Evolutionary conservation across 306 rosid genomes (phyloP).

Genomic region (Sphenostylis stenocarpa): DNA sequence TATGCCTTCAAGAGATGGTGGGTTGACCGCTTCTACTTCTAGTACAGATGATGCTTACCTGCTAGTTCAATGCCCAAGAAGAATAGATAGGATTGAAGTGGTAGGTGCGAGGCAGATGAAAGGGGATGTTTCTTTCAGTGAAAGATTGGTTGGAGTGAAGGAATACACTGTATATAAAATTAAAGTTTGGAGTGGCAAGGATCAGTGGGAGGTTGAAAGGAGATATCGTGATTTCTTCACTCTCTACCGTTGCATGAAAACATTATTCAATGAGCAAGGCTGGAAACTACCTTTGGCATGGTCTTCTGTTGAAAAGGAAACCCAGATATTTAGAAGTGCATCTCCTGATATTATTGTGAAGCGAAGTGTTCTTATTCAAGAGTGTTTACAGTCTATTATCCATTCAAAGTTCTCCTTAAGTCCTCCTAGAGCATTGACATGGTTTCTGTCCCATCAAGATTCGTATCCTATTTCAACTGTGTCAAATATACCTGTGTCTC

Average conservation of each 20-base stretch:
- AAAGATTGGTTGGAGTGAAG: conserved; percentile 97
- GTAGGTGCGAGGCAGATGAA: conserved; percentile 96
- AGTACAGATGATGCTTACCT: conserved; percentile 53
- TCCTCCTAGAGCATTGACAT: conserved; percentile 63
- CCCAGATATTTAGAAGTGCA: conserved; percentile 87
- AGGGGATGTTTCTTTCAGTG: conserved; percentile 94
- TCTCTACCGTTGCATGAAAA: conserved; percentile 69
- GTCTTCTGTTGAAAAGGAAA: conserved; percentile 79
- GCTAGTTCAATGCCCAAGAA: conserved; percentile 47
- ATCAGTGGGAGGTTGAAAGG: conserved; percentile 93
- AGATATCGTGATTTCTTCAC: conserved; percentile 88
- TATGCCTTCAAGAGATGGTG: conserved; percentile 79
- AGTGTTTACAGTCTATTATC: conserved; percentile 75
- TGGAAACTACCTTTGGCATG: conserved; percentile 87
- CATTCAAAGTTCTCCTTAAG: conserved; percentile 57
- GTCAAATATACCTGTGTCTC: conserved; percentile 40
- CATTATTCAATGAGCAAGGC: conserved; percentile 63
- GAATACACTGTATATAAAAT: conserved; percentile 88
- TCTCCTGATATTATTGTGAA: conserved; percentile 86
- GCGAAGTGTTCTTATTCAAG: conserved; percentile 93
- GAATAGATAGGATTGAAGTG: conserved; percentile 87
- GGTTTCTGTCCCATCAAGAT: conserved; percentile 88
- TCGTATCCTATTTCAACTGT: conserved; percentile 56
- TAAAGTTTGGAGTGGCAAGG: conserved; percentile 77
- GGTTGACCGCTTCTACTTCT: conserved; percentile 91